These are phyloP conservation scores for Aspergillus proliferans DNA, from an alignment of 2,329 filamentous ascomycete genomes.

Conservation along the genomic window DNA sequence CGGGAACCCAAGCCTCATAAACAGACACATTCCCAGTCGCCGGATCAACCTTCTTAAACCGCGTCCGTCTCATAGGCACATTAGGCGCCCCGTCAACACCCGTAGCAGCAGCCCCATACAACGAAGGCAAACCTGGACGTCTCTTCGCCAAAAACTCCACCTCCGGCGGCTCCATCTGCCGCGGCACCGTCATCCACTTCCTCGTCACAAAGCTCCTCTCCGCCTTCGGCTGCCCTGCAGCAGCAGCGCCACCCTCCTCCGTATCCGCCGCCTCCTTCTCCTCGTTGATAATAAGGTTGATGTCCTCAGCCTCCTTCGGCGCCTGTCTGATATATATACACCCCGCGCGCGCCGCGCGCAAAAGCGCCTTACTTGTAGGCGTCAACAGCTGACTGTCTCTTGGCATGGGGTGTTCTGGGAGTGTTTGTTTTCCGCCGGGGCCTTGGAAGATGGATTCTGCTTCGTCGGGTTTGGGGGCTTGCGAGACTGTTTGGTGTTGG, in stretches of 20 bases:
- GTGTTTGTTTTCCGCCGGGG: slow-evolving; percentile 24
- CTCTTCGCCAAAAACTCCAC: slow-evolving; percentile 58
- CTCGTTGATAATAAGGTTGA: slow-evolving; percentile 8
- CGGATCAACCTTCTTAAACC: slow-evolving; percentile 70
- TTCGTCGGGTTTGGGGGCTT: slow-evolving; percentile 59
- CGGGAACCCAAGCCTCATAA: slow-evolving; percentile 73
- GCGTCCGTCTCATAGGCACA: slow-evolving; percentile 67
- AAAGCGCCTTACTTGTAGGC: slow-evolving; percentile 71
- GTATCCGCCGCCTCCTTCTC: slow-evolving; percentile 30
- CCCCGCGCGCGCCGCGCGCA: slow-evolving; percentile 73
- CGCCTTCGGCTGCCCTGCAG: slow-evolving; percentile 15
- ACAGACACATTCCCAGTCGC: slow-evolving; percentile 72
- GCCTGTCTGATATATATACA: slow-evolving; percentile 66
- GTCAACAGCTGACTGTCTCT: slow-evolving; percentile 74
- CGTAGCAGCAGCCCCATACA: slow-evolving; percentile 35
- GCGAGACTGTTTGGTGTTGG: slow-evolving; percentile 61
- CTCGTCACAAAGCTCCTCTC: slow-evolving; percentile 50
- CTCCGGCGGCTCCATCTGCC: slow-evolving; percentile 53
- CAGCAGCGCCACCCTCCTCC: slow-evolving; percentile 22
- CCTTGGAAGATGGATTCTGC: slow-evolving; percentile 27
- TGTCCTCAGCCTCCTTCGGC: slow-evolving; percentile 29
- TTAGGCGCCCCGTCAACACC: slow-evolving; percentile 23
- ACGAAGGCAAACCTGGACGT: slow-evolving; percentile 52
- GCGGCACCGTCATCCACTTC: slow-evolving; percentile 54
- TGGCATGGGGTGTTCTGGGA: slow-evolving; percentile 79